Evolutionary conservation across 2,329 filamentous ascomycete genomes (phyloP).

Genomic region (Ophiobolus disseminans): DNA sequence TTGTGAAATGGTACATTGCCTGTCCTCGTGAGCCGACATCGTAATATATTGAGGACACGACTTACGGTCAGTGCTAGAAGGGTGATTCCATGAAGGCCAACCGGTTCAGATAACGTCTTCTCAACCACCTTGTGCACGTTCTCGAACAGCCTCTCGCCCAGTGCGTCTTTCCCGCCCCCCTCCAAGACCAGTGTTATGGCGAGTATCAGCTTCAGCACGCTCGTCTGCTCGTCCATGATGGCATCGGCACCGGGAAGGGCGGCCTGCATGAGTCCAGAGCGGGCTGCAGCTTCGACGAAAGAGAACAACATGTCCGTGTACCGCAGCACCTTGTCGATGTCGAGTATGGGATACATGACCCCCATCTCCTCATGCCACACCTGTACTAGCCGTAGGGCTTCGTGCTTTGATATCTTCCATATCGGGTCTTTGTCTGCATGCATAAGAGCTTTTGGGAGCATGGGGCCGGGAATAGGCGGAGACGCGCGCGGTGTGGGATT

Average conservation of each 20-base stretch:
- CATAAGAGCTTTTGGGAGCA: constrained; percentile 27
- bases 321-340: constrained; percentile 72
- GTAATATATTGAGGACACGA: constrained; percentile 2
- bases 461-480: constrained; percentile 40
- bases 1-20: constrained; percentile 82
- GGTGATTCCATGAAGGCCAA: constrained; percentile 65
- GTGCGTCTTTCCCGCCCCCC: constrained; percentile 77
- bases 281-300: constrained; percentile 73
- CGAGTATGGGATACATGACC: constrained; percentile 87
- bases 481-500: constrained; percentile 61
- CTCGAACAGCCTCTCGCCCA: constrained; percentile 75
- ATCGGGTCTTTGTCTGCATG: constrained; percentile 74
- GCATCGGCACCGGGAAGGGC: constrained; percentile 63
- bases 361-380: constrained; percentile 90
- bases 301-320: constrained; percentile 74
- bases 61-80: constrained; percentile 65
- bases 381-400: constrained; percentile 78
- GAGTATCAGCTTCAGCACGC: constrained; percentile 82
- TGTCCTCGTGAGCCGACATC: constrained; percentile 35
- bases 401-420: constrained; percentile 77
- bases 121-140: constrained; percentile 77
- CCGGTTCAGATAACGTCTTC: constrained; percentile 63
- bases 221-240: constrained; percentile 69
- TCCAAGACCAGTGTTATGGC: constrained; percentile 80
- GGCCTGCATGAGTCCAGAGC: constrained; percentile 64